Evolutionary conservation across 495 filamentous ascomycete species (phyloP), one percentile per base, ranked within the genome.

Genomic region (Xylaria flabelliformis): DNA sequence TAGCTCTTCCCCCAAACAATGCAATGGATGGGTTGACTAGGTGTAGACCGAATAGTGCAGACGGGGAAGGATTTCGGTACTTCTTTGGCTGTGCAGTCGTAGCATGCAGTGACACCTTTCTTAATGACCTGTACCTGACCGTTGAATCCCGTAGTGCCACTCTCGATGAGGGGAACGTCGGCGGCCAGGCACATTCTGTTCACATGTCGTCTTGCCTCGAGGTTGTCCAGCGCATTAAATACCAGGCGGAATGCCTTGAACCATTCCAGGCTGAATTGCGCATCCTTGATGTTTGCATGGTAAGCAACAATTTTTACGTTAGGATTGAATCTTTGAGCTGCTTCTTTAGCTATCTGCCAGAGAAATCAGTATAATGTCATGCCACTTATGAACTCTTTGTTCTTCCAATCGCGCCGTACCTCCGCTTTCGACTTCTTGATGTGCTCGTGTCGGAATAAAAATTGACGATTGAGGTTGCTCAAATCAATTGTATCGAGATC

Each of bases 1-100:
- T 97, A 98, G 77, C 93, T 97, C 85, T 98, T 99, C 0, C 88
- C 95, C 96, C 96, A 99, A n/a, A 98, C 95, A 59, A 99, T 99
- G 83, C 96, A 98, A 80, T 99, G 96, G 34, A 99, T 98, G 0
- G 95, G 94, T 75, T 98, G 95, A 68, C 90, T 93, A 0, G 96
- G 96, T 1, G 93, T 98, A 76, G 93, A 97, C 77, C 96, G 89
- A 74, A 99, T 98, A 0, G 96, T 99, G 81, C 96, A 99, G 26
- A 99, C 93, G 6, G 96, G 94, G 78, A 94, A 98, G 3, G 89
- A 90, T 78, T 97, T 98, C 0, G 95, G 96, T 7, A 91, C 88
- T 72, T 94, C 92, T 78, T 98, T 98, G 0, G 90, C 85, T 53
- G 89, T 91, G 83, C 96, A 99, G 75, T 99, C 96, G 76, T 99